Conservation (phyloP, 371 early-diverging fungal genomes). For the Saksenaea vasiformis region DNA sequence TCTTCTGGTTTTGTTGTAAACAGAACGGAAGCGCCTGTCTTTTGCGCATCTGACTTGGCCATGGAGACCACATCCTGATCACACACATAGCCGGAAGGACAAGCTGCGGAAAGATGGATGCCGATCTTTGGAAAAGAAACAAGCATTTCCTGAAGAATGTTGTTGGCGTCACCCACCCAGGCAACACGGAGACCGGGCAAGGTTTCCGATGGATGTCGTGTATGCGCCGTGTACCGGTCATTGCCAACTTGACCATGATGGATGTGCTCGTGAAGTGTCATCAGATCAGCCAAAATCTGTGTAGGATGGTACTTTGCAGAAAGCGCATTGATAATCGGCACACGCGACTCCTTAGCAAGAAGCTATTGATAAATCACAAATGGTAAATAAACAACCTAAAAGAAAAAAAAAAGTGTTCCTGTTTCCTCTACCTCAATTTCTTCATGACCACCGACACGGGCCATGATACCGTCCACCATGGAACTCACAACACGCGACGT, state of each 20-base stretch:
- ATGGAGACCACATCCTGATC: conserved; percentile 69
- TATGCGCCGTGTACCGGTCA: conserved; percentile 46
- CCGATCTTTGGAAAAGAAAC: conserved; percentile 89
- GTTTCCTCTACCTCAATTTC: conserved; percentile 91
- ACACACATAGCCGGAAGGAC: conserved; percentile 79
- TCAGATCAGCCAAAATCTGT: conserved; percentile 93
- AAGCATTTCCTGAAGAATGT: conserved; percentile 89
- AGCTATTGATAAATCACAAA: no score
- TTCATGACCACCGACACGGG: conserved; percentile 85
- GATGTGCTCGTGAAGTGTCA: conserved; percentile 87
- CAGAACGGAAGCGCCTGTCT: conserved; percentile 53
- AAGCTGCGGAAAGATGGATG: conserved; percentile 79
- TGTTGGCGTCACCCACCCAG: conserved; percentile 98
- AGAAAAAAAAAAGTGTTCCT: no score
- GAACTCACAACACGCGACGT: conserved; percentile 88
- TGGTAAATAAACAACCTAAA: no score
- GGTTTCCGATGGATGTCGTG: conserved; percentile 53
- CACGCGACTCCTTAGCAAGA: conserved; percentile 82
- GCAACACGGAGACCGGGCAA: conserved; percentile 77
- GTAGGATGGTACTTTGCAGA: conserved; percentile 94
- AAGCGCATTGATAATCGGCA: conserved; percentile 95
- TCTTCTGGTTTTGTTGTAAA: conserved; percentile 72
- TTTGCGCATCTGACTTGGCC: conserved; percentile 53
- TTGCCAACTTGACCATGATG: conserved; percentile 33
- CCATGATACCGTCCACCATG: conserved; percentile 95